Evolutionary conservation across 1,139 yeast species (phyloP), one percentile per base, ranked within the genome.

Genomic region (Nematodospora anomalae): DNA sequence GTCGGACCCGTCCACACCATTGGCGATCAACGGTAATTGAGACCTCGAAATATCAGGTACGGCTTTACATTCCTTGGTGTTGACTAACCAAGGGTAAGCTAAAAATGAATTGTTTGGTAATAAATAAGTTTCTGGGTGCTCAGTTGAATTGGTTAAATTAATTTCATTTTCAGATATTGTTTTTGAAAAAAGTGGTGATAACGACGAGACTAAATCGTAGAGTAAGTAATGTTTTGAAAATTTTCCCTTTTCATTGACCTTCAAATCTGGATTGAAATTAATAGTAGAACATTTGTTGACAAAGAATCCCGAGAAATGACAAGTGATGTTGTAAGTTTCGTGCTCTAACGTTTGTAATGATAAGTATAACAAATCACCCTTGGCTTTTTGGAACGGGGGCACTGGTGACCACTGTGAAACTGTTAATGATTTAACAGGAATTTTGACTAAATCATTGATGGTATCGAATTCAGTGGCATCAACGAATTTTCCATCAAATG

Each of bases 331-430:
- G 58, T 72, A 75, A 15, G 76, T 74, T 54, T 87, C 95, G 48
- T 84, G 84, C 60, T 92, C 97, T 47, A 85, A 68, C 27, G 97
- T 86, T 52, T 78, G 83, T 33, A 79, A 71, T 37, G 78, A 77
- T 50, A 92, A 68, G 59, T 92, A 92, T 42, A 84, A 67, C 52
- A 90, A 69, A 55, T 90, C 96, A 18, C 97, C 98, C 54, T 74
- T 76, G 21, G 73, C 46, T 40, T 67, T 65, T 54, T 75, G 81
- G 32, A 73, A 67, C 5, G 80, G 68, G n/a, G 95, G 89, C 13
- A 83, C 88, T 9, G 95, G 94, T 45, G 87, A 82, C 94, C 96
- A 90, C 40, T 79, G 79, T n/a, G 96, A 85, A 33, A 88, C 57
- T 37, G 72, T 65, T 36, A 84, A 64, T 0, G 82, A 71, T 45